Conservation (phyloP, 441 rosid species). For the Arabidopsis hybrid region DNA sequence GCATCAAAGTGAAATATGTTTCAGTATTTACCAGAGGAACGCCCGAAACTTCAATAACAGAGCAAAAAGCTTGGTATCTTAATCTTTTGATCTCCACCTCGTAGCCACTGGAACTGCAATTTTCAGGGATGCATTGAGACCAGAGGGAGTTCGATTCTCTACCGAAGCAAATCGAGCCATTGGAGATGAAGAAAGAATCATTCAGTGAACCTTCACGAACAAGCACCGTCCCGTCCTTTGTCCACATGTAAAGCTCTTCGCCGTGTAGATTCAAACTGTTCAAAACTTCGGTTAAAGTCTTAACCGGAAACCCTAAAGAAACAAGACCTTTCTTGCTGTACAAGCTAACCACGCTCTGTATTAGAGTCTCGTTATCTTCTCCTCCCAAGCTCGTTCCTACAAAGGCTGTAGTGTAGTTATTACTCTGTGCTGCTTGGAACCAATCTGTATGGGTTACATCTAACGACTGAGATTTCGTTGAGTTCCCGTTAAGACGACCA, state of each 20-base stretch:
- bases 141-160: not conserved
- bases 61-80: constrained; percentile 45
- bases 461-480: constrained; percentile 35
- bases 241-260: constrained; percentile 59
- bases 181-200: constrained; percentile 35
- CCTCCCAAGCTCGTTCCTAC: constrained; percentile 52
- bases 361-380: constrained; percentile 38
- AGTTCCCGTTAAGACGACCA: constrained; percentile 55
- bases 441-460: constrained; percentile 42
- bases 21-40: constrained; percentile 39
- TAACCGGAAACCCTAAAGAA: constrained; percentile 58
- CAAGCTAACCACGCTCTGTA: constrained; percentile 51
- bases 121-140: constrained; percentile 44
- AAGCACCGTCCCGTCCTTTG: constrained; percentile 49
- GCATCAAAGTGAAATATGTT: not conserved
- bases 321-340: constrained; percentile 50
- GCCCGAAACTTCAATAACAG: constrained; percentile 39
- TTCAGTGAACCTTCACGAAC: constrained; percentile 36
- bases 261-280: constrained; percentile 49
- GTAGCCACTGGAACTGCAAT: constrained; percentile 20
- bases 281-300: constrained; percentile 44
- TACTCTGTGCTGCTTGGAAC: constrained; percentile 53
- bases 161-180: constrained; percentile 36
- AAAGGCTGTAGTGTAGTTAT: constrained; percentile 46
- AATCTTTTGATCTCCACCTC: constrained; percentile 35